These are phyloP conservation scores for Funneliformis caledonium DNA, from an alignment of 371 early-diverging fungal species.

Conservation along the genomic window DNA sequence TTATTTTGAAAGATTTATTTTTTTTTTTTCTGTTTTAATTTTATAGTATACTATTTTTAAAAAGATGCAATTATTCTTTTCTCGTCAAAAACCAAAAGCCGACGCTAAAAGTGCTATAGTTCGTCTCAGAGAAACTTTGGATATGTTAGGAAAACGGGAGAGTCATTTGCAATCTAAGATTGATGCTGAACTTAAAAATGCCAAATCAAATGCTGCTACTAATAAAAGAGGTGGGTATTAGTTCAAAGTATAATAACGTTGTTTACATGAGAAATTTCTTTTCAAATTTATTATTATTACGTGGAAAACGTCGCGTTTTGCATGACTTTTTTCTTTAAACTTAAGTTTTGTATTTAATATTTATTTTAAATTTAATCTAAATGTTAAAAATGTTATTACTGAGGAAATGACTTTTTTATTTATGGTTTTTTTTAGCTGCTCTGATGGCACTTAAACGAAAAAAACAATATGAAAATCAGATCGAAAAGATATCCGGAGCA, in stretches of 20 bases:
- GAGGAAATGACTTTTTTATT: neutral
- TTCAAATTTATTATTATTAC: no score
- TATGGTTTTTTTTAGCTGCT: slow-evolving; percentile 62
- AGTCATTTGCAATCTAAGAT: slow-evolving; percentile 85
- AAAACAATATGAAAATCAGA: slow-evolving; percentile 82
- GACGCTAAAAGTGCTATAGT: slow-evolving; percentile 95
- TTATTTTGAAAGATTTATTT: neutral
- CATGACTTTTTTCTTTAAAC: no score
- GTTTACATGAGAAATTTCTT: no score
- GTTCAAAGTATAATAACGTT: neutral
- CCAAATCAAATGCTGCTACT: slow-evolving; percentile 89
- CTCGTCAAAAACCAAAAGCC: slow-evolving; percentile 75
- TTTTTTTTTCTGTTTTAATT: neutral
- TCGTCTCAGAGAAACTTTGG: slow-evolving; percentile 85
- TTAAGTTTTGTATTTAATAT: no score
- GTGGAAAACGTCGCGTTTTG: no score
- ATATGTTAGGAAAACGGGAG: slow-evolving; percentile 95
- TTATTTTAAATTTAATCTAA: neutral
- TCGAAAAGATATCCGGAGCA: slow-evolving; percentile 88
- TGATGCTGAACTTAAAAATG: slow-evolving; percentile 86
- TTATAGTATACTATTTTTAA: neutral
- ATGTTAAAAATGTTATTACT: slow-evolving; percentile 10
- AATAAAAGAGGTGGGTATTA: slow-evolving; percentile 81
- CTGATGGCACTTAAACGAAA: slow-evolving; percentile 95
- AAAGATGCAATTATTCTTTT: slow-evolving; percentile 86